phyloP scores from a whole-genome alignment of 495 filamentous ascomycete genomes.

The Aspergillus funiculosus region DNA sequence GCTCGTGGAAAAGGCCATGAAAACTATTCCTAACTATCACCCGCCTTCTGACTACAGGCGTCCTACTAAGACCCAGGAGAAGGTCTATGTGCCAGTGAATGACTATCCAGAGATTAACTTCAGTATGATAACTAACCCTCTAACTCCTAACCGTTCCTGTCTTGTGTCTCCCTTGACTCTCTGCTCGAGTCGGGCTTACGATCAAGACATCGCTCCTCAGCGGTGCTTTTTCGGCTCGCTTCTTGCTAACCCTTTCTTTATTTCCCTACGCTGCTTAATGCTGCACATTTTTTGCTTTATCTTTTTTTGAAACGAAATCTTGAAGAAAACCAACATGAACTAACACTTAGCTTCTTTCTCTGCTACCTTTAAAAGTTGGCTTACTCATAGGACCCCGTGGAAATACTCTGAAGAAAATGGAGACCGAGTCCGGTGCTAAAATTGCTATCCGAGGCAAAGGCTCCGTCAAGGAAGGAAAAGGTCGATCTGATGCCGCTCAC shows the following conservation, averaged over 20 bases:
- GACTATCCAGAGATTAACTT: constrained; percentile 99
- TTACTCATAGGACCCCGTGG: constrained; percentile 99
- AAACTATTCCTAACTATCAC: constrained; percentile 96
- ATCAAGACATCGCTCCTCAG: constrained; percentile 29
- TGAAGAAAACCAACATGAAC: constrained; percentile 48
- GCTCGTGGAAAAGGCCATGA: constrained; percentile 95
- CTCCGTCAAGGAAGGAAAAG: constrained; percentile 99
- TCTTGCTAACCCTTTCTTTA: constrained; percentile 55
- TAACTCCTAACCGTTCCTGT: constrained; percentile 66
- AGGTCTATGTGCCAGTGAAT: constrained; percentile 99
- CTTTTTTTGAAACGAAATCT: constrained; percentile 13
- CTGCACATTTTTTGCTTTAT: constrained; percentile 27
- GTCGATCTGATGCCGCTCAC: constrained; percentile 95
- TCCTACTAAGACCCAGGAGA: constrained; percentile 98
- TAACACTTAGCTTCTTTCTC: constrained; percentile 85
- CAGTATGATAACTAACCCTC: constrained; percentile 99
- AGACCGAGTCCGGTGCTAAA: constrained; percentile 91
- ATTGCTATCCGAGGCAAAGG: constrained; percentile 99
- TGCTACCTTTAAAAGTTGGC: constrained; percentile 86
- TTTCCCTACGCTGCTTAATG: constrained; percentile 41
- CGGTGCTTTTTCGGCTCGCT: constrained; percentile 44
- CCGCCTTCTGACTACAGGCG: constrained; percentile 96
- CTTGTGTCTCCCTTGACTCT: constrained; percentile 43
- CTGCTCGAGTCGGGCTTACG: constrained; percentile 45
- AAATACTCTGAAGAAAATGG: constrained; percentile 99